Base-by-base conservation (phyloP, 768 basidiomycete species). In the Psilocybe tampanensis region DNA sequence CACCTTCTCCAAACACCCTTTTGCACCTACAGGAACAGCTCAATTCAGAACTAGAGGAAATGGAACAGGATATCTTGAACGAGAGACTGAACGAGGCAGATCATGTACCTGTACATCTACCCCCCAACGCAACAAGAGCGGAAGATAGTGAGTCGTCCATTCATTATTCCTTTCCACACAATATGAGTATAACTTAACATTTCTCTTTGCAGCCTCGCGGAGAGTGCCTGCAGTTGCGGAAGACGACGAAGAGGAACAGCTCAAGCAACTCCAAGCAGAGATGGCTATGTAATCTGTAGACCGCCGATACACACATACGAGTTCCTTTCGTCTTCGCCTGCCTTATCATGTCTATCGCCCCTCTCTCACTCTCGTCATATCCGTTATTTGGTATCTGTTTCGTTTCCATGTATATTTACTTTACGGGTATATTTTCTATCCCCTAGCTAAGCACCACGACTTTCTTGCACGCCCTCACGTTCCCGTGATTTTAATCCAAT, bases 221-320 rank as follows among this genome's bases (percentile, higher is more conserved):
- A 66, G 71, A 75, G 36, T 13, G 4, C 70, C 78, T 60, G 69
- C 69, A 57, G 70, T 70, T 64, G 80, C 55, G 39, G 94, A 95
- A 69, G 92, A 93, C 72, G 94, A 96, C 78, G 96, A 98, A 71
- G 95, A 93, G 61, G 86, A 83, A 43, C 88, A 96, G 73, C 85
- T 98, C 69, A 84, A 82, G 72, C 87, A 92, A 70, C 78, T 98
- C 63, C 95, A 97, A 76, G 95, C 93, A 19, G 84, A 83, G 41
- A 75, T 95, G 68, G 87, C 93, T 19, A 92, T 96, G 89, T 48
- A 48, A 6, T 11, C 22, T 29, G 29, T 48, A 15, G 17, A 47
- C 22, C 18, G 18, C 21, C 19, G 3, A 19, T 44, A 12, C 22
- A 6, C 21, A n/a, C n/a, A n/a, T n/a, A n/a, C 22, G 4, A 4